These are phyloP conservation scores for Paecilomyces formosus DNA, from an alignment of 2,329 filamentous ascomycete genomes.

Conservation along the genomic window DNA sequence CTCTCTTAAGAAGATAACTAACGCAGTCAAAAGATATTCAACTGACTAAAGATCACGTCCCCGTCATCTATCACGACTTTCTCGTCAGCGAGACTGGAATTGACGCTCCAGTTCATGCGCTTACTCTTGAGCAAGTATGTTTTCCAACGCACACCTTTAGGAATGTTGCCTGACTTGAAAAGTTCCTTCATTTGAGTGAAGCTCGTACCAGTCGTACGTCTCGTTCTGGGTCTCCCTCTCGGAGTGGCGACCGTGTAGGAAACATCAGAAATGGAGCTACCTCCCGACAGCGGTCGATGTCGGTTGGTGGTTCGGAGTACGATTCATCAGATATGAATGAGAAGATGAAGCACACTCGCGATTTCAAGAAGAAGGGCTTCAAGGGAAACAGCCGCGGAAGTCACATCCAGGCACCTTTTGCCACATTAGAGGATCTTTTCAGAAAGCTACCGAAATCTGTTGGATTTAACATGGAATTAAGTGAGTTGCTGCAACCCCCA, in stretches of 20 bases:
- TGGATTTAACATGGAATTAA: conserved; percentile 98
- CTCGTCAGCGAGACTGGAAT: conserved; percentile 96
- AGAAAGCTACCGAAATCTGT: conserved; percentile 70
- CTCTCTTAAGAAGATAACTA: conserved; percentile 54
- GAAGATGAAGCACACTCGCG: conserved; percentile 93
- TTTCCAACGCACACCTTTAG: neutral
- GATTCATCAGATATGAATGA: conserved; percentile 50
- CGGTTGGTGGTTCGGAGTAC: conserved; percentile 47
- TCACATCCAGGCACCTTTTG: conserved; percentile 93
- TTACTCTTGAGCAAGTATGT: conserved; percentile 73
- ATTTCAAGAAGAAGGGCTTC: conserved; percentile 90
- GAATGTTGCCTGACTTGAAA: conserved; percentile 2
- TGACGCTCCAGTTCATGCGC: conserved; percentile 88
- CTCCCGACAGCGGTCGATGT: conserved; percentile 49
- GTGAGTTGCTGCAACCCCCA: conserved; percentile 27
- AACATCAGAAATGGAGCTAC: conserved; percentile 9
- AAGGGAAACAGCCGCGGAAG: conserved; percentile 92
- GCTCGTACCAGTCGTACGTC: conserved; percentile 38
- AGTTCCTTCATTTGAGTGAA: conserved; percentile 77
- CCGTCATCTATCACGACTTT: conserved; percentile 98
- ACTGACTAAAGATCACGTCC: conserved; percentile 96
- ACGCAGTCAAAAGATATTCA: conserved; percentile 70
- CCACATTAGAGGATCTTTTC: conserved; percentile 91
- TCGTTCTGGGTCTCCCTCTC: conserved; percentile 40
- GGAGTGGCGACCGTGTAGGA: conserved; percentile 7